These are phyloP conservation scores for Carex myosuroides DNA, from an alignment of 176 grass and related monocot species.

Conservation along the genomic window DNA sequence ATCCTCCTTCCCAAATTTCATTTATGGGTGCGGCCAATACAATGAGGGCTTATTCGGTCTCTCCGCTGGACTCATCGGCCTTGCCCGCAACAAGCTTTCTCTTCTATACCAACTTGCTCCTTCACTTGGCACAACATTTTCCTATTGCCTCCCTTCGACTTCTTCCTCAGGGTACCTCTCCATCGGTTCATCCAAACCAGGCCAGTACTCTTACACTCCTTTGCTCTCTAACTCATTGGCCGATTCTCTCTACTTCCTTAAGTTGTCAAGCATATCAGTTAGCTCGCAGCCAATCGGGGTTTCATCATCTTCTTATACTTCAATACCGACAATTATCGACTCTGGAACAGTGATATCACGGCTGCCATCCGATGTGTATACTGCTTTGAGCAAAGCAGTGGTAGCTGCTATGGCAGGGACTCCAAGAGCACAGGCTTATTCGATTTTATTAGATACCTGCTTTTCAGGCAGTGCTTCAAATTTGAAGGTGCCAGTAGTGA, in stretches of 20 bases:
- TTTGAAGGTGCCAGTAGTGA: constrained; percentile 40
- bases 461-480: constrained; percentile 34
- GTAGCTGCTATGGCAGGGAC: constrained; percentile 25
- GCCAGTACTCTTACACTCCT: constrained; percentile 63
- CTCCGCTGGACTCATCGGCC: constrained; percentile 71
- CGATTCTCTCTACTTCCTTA: constrained; percentile 74
- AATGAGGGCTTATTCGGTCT: constrained; percentile 78
- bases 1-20: constrained; percentile 40
- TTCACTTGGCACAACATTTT: constrained; percentile 49
- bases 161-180: constrained; percentile 60
- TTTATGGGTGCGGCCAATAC: constrained; percentile 80
- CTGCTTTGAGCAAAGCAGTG: constrained; percentile 53
- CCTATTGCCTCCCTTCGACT: constrained; percentile 73
- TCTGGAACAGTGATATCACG: constrained; percentile 81
- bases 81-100: constrained; percentile 71
- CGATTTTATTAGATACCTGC: constrained; percentile 70
- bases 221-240: constrained; percentile 48
- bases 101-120: constrained; percentile 70
- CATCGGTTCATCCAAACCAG: constrained; percentile 49
- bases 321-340: constrained; percentile 68
- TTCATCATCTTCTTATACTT: constrained; percentile 39
- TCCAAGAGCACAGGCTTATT: constrained; percentile 25
- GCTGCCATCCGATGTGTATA: constrained; percentile 54
- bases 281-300: constrained; percentile 24
- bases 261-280: constrained; percentile 49